Conservation (phyloP, 805 yeast species). For the Saturnispora zaruensis region DNA sequence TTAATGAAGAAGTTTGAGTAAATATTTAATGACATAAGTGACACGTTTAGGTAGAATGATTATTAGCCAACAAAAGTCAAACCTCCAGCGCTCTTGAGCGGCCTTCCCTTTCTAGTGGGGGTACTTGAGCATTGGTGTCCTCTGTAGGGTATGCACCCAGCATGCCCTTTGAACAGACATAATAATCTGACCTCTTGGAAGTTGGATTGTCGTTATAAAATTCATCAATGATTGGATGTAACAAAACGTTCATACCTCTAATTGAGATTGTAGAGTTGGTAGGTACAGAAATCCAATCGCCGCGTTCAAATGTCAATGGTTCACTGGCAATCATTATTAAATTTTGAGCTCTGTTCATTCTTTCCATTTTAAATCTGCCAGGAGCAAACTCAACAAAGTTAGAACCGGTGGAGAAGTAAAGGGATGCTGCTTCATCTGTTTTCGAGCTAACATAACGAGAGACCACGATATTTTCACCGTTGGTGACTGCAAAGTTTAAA, state of each 20-base stretch:
- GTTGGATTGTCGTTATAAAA: slow-evolving; percentile 69
- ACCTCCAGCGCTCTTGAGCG: slow-evolving; percentile 20
- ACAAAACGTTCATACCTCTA: slow-evolving; percentile 72
- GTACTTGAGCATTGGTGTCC: slow-evolving; percentile 42
- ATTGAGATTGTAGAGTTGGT: slow-evolving; percentile 82
- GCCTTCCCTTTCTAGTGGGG: slow-evolving; percentile 76
- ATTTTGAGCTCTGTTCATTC: slow-evolving; percentile 85
- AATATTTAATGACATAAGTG: background rate
- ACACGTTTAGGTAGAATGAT: background rate
- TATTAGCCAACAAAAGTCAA: background rate
- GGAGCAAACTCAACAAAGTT: slow-evolving; percentile 83
- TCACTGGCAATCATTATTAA: slow-evolving; percentile 94
- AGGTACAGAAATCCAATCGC: slow-evolving; percentile 97
- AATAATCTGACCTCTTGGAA: slow-evolving; percentile 60
- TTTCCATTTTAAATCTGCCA: slow-evolving; percentile 89
- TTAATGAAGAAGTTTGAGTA: background rate
- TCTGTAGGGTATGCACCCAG: slow-evolving; percentile 85
- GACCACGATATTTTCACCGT: slow-evolving; percentile 79
- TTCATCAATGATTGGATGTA: slow-evolving; percentile 89
- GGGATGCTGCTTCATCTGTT: slow-evolving; percentile 91
- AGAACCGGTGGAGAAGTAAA: slow-evolving; percentile 91
- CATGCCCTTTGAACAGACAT: slow-evolving; percentile 86
- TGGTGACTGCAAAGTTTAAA: slow-evolving; percentile 90
- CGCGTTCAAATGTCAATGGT: slow-evolving; percentile 91
- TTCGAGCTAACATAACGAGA: slow-evolving; percentile 82